These are phyloP conservation scores for Tephrocybe sp. DNA, from an alignment of 768 basidiomycete genomes.

Conservation along the genomic window DNA sequence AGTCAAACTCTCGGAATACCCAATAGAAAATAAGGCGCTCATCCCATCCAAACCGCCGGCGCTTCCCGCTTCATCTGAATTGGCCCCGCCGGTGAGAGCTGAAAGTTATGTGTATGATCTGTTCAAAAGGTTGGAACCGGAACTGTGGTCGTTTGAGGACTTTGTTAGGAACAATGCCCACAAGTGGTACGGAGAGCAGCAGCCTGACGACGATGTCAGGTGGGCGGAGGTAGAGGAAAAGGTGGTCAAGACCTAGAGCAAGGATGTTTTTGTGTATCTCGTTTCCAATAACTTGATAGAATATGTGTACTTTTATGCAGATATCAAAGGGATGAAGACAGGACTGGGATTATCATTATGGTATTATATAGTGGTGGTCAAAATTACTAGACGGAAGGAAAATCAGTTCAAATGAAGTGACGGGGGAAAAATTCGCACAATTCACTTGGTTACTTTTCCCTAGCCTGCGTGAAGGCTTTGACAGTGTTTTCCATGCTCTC, in stretches of 20 bases:
- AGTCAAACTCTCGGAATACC: conserved; percentile 30
- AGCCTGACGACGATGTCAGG: conserved; percentile 48
- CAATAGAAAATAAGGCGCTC: conserved; percentile 30
- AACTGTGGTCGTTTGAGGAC: conserved; percentile 80
- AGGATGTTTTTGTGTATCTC: too few species aligned
- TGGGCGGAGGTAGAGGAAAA: conserved; percentile 47
- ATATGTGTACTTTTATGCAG: too few species aligned
- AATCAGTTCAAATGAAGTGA: too few species aligned
- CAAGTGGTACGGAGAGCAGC: conserved; percentile 68
- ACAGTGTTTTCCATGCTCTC: too few species aligned
- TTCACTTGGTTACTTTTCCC: too few species aligned
- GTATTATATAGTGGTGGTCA: too few species aligned
- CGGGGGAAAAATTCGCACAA: too few species aligned
- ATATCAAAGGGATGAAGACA: too few species aligned
- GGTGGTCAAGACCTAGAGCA: neutral
- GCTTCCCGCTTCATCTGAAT: conserved; percentile 34
- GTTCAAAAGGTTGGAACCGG: conserved; percentile 45
- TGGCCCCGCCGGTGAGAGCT: conserved; percentile 40
- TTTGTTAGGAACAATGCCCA: conserved; percentile 76
- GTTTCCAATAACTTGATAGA: too few species aligned
- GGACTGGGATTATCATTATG: too few species aligned
- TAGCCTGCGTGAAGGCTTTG: too few species aligned
- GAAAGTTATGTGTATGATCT: conserved; percentile 75
- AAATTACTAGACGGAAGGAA: too few species aligned
- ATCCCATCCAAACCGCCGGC: conserved; percentile 44